Percentiles rank a stretch among this genome's conserved stretches.
Conservation (phyloP, 805 yeast species). For the Isabelozyma rhagii region DNA sequence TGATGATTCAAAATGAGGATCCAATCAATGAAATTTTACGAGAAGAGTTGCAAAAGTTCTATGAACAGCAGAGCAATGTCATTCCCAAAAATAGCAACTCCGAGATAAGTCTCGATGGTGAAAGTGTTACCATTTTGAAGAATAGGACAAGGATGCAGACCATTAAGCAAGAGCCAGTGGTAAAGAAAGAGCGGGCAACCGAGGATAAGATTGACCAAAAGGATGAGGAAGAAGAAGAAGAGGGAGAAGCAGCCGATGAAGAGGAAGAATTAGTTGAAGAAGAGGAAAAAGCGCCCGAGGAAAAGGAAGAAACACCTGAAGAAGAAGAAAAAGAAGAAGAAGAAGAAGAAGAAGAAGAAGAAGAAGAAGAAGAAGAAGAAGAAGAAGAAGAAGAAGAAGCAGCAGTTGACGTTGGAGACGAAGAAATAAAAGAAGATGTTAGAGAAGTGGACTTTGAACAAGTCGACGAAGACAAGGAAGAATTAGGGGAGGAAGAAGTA, state of each 20-base stretch:
- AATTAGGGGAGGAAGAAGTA: not conserved
- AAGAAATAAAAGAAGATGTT: constrained; percentile 1
- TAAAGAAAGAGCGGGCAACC: not conserved
- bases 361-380: constrained; percentile 4
- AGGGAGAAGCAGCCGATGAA: not conserved
- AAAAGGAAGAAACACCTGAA: constrained; percentile 1
- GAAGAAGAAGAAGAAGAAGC: constrained; percentile 16
- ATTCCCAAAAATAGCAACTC: constrained; percentile 31
- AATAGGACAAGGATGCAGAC: not conserved
- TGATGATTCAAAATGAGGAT: constrained; percentile 65
- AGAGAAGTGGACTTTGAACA: not conserved
- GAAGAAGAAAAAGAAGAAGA: constrained; percentile 1
- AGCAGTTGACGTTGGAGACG: constrained; percentile 7
- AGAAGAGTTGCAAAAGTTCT: constrained; percentile 47
- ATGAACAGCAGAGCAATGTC: constrained; percentile 34
- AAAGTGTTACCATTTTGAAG: constrained; percentile 4
- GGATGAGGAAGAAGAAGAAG: not conserved
- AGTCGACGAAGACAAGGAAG: constrained; percentile 1
- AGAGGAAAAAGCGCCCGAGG: not conserved
- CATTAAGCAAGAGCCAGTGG: not conserved
- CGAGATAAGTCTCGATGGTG: constrained; percentile 26
- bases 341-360: not conserved
- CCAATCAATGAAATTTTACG: constrained; percentile 54
- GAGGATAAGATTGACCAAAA: not conserved
- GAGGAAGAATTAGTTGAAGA: too few species aligned